Percentiles rank a stretch among this genome's conserved stretches.
Conservation (phyloP, 208 protist species). For the Jaenimonas drosophilae region DNA sequence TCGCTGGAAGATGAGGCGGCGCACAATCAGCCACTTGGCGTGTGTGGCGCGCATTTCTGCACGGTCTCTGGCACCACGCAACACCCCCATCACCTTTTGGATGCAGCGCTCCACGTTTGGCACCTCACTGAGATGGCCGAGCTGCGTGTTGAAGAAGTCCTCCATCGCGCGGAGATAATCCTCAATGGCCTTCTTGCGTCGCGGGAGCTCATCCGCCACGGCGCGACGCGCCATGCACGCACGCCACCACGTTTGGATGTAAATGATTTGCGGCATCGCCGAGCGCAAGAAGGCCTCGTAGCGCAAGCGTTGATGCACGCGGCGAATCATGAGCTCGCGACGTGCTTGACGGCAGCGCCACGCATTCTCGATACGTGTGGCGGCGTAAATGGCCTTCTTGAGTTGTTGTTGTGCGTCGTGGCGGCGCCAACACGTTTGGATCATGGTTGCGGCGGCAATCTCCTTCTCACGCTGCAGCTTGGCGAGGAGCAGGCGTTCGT, state of each 20-base stretch:
- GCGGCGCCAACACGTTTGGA: conserved; percentile 32
- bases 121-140: conserved; percentile 11
- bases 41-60: conserved; percentile 7
- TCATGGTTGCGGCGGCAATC: conserved; percentile 16
- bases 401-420: neutral
- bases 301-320: conserved; percentile 18
- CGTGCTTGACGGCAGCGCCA: conserved; percentile 15
- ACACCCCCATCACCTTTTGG: conserved; percentile 25
- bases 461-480: conserved; percentile 6
- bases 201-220: conserved; percentile 3
- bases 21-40: conserved; percentile 8
- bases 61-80: conserved; percentile 35
- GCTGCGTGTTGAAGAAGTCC: conserved; percentile 10
- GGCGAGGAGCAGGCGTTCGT: conserved; percentile 7
- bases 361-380: conserved; percentile 13
- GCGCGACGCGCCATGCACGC: conserved; percentile 5
- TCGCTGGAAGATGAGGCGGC: conserved; percentile 23
- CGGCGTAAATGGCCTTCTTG: neutral
- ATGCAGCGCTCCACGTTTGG: conserved; percentile 11
- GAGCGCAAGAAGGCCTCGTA: conserved; percentile 15
- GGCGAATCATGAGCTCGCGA: conserved; percentile 10
- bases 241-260: conserved; percentile 40
- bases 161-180: conserved; percentile 19
- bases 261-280: conserved; percentile 2
- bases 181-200: conserved; percentile 14